Percentiles rank a stretch among this genome's conserved stretches.
These are phyloP conservation scores for Pulveroboletus sp. DNA, from an alignment of 768 basidiomycete genomes.

Conservation along the genomic window DNA sequence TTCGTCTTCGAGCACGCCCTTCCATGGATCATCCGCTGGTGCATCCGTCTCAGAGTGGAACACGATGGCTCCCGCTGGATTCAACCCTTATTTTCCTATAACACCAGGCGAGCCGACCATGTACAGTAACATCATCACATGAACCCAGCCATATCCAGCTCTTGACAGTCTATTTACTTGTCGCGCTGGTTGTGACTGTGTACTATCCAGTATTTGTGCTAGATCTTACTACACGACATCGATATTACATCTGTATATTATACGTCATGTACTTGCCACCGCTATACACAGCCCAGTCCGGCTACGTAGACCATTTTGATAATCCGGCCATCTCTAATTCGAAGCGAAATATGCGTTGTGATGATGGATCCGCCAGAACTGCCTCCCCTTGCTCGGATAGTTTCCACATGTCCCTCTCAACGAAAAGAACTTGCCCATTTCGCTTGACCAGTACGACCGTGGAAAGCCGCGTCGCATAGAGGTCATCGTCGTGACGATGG, in stretches of 20 bases:
- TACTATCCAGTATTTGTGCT: slow-evolving; percentile 25
- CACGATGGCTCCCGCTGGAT: slow-evolving; percentile 49
- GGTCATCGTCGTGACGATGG: slow-evolving; percentile 6
- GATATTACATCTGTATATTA: slow-evolving; percentile 28
- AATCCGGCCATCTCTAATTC: slow-evolving; percentile 23
- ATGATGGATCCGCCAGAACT: slow-evolving; percentile 35
- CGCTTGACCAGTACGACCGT: slow-evolving; percentile 65
- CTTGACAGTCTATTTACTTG: slow-evolving; percentile 25
- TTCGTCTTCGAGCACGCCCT: slow-evolving; percentile 40
- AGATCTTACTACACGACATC: slow-evolving; percentile 26
- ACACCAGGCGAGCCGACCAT: slow-evolving; percentile 50
- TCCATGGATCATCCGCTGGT: slow-evolving; percentile 43
- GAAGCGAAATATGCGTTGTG: slow-evolving; percentile 53
- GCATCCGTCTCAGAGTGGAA: slow-evolving; percentile 60
- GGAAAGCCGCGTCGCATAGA: slow-evolving; percentile 70
- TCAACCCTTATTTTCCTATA: slow-evolving; percentile 69
- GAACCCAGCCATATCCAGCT: slow-evolving; percentile 23
- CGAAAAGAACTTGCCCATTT: slow-evolving; percentile 57
- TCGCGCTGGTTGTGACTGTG: slow-evolving; percentile 33
- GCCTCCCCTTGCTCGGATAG: slow-evolving; percentile 39
- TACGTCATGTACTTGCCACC: slow-evolving; percentile 31
- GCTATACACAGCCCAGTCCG: slow-evolving; percentile 8
- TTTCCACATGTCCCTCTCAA: slow-evolving; percentile 70
- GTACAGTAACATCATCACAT: slow-evolving; percentile 56
- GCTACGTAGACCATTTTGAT: slow-evolving; percentile 19